Conservation (phyloP, 371 early-diverging fungal genomes). For the Haplosporangium sp. region DNA sequence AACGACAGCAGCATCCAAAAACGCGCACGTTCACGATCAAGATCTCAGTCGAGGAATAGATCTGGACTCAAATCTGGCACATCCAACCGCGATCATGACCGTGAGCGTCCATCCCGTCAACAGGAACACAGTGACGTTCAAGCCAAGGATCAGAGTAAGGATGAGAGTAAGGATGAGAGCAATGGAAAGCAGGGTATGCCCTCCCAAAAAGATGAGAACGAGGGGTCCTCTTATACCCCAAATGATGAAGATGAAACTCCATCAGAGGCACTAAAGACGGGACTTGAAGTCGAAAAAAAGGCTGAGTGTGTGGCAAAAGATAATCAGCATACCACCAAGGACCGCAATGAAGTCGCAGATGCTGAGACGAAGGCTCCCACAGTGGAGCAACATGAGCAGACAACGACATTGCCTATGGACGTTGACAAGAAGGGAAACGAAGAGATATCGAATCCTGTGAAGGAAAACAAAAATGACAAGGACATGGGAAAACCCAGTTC, state of each 20-base stretch:
- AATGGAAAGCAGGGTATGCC: not conserved
- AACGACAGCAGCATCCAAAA: slow-evolving; percentile 2
- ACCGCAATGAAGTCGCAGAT: too few species aligned
- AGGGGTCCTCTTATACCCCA: too few species aligned
- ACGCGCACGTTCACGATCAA: slow-evolving; percentile 11
- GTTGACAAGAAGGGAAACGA: slow-evolving; percentile 2
- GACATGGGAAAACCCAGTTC: too few species aligned
- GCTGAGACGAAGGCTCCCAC: too few species aligned
- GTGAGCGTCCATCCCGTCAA: not conserved
- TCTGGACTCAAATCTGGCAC: slow-evolving; percentile 3
- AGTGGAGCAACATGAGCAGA: not conserved
- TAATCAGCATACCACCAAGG: too few species aligned
- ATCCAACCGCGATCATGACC: not conserved
- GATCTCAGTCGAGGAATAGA: slow-evolving; percentile 8
- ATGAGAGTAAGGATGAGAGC: not conserved
- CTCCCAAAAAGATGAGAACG: too few species aligned
- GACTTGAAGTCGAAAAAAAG: too few species aligned
- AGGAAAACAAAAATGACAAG: slow-evolving; percentile 8
- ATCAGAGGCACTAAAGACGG: too few species aligned
- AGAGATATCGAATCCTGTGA: not conserved
- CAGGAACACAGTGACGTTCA: not conserved
- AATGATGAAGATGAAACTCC: too few species aligned
- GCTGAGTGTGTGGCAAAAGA: too few species aligned
- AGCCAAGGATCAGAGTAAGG: not conserved
- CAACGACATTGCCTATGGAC: not conserved